phyloP scores from a whole-genome alignment of 148 eudicot species.

The Amaranthus palmeri region DNA sequence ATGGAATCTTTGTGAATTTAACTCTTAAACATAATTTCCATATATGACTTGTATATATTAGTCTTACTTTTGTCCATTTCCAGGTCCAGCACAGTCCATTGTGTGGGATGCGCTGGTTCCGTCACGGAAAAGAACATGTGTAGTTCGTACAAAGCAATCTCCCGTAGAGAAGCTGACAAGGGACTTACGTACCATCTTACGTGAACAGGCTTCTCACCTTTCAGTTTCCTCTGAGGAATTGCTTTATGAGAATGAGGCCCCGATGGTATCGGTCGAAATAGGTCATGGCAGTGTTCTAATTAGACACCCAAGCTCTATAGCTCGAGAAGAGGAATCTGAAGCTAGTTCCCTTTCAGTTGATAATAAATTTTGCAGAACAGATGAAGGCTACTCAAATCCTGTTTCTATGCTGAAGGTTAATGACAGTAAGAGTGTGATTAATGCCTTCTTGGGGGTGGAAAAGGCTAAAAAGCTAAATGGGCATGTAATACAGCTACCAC shows the following conservation, averaged over 20 bases:
- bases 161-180: slow-evolving; percentile 86
- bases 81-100: slow-evolving; percentile 78
- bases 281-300: slow-evolving; percentile 98
- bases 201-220: slow-evolving; percentile 70
- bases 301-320: slow-evolving; percentile 72
- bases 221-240: slow-evolving; percentile 86
- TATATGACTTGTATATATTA: slow-evolving; percentile 4
- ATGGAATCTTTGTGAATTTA: neutral
- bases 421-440: slow-evolving; percentile 34
- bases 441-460: slow-evolving; percentile 26
- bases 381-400: slow-evolving; percentile 48
- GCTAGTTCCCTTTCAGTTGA: slow-evolving; percentile 96
- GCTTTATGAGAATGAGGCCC: slow-evolving; percentile 75
- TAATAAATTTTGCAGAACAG: slow-evolving; percentile 37
- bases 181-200: slow-evolving; percentile 76
- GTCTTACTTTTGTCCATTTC: slow-evolving; percentile 17
- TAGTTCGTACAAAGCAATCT: slow-evolving; percentile 69
- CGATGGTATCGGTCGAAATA: slow-evolving; percentile 98
- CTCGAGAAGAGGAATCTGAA: slow-evolving; percentile 94
- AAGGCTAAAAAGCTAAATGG: slow-evolving; percentile 39
- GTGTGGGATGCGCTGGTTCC: slow-evolving; percentile 87
- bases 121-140: slow-evolving; percentile 81
- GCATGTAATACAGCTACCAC: slow-evolving; percentile 40
- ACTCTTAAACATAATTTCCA: neutral
- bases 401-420: slow-evolving; percentile 29